These are phyloP conservation scores for Forsythia suspensa DNA, from an alignment of 257 asterid species.

Conservation along the genomic window DNA sequence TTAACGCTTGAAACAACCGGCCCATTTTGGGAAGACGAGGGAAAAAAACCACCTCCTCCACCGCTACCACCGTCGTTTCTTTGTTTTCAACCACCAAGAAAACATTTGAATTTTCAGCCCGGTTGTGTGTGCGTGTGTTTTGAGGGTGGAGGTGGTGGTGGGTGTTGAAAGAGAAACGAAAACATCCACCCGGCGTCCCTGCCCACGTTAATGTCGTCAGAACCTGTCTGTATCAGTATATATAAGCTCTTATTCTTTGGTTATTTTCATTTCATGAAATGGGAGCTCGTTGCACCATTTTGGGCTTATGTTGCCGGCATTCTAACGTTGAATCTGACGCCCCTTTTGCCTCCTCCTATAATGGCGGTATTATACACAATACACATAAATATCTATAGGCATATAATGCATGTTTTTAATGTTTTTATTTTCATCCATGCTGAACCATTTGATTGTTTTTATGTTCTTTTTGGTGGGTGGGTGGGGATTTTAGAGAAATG, in stretches of 20 bases:
- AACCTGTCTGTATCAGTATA: background rate
- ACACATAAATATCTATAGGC: background rate
- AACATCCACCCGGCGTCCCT: background rate
- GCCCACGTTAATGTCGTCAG: background rate
- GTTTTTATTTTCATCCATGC: background rate
- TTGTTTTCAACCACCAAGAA: background rate
- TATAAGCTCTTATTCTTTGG: background rate
- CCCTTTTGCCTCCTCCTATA: conserved; percentile 26
- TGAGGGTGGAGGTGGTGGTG: background rate
- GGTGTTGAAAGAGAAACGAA: background rate
- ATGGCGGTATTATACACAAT: conserved; percentile 24
- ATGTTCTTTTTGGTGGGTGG: background rate
- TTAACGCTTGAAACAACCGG: background rate
- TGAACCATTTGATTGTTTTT: background rate
- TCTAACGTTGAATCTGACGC: conserved; percentile 39
- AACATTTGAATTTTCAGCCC: background rate
- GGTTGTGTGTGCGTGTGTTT: background rate
- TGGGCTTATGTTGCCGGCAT: conserved; percentile 39
- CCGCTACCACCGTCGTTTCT: background rate
- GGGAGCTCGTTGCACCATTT: conserved; percentile 54
- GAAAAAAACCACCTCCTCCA: background rate
- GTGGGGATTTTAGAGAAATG: conserved; percentile 29
- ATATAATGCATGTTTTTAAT: background rate
- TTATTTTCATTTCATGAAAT: conserved; percentile 14
- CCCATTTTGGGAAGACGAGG: background rate